These are phyloP conservation scores for Prunus mongolica DNA, from an alignment of 306 rosid species.

Conservation along the genomic window DNA sequence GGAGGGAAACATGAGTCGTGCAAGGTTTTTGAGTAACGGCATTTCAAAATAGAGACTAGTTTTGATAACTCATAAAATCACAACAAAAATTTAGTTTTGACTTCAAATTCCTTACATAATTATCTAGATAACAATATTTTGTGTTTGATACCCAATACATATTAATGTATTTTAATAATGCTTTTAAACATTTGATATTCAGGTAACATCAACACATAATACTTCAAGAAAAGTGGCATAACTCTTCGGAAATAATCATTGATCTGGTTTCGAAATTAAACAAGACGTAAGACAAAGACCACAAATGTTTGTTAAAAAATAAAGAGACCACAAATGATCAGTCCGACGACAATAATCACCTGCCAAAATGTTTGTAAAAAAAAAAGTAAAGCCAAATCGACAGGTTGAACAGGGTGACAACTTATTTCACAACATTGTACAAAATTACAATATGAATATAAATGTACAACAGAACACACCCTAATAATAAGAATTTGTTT, in stretches of 20 bases:
- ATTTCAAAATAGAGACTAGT: not conserved
- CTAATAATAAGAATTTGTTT: not conserved
- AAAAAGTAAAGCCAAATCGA: not conserved
- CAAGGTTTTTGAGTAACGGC: not conserved
- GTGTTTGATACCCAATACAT: too few species aligned
- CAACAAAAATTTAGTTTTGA: too few species aligned
- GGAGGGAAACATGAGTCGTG: not conserved
- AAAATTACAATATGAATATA: not conserved
- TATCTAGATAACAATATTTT: too few species aligned
- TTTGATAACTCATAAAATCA: too few species aligned
- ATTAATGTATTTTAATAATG: too few species aligned
- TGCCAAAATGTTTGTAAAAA: not conserved
- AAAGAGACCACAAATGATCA: not conserved
- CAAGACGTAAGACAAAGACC: not conserved
- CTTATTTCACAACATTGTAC: not conserved
- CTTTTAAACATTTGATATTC: too few species aligned
- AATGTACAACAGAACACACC: slow-evolving; percentile 11
- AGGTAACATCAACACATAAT: too few species aligned
- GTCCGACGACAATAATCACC: not conserved
- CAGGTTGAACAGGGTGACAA: not conserved
- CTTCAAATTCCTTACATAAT: too few species aligned
- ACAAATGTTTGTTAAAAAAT: not conserved
- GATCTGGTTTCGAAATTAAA: too few species aligned
- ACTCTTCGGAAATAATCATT: too few species aligned
- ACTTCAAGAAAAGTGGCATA: too few species aligned